Evolutionary conservation across 768 basidiomycete genomes (phyloP).

Genomic region (Cystobasidiopsis lactophilus): DNA sequence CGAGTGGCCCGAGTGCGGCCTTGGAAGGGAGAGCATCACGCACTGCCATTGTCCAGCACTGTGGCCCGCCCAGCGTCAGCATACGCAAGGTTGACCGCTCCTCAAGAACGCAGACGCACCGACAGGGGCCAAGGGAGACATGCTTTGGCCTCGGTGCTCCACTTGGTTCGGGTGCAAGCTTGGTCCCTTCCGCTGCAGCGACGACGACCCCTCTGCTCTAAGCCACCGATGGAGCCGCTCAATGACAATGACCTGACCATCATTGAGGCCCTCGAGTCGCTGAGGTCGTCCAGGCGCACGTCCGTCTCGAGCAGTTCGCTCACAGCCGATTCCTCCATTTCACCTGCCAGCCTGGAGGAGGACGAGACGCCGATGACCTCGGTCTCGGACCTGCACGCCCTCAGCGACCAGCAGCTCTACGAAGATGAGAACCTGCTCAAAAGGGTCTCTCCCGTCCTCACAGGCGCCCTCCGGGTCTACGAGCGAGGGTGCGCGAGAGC

Average conservation of each 20-base stretch:
- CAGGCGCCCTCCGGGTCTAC: not conserved
- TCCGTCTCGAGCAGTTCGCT: no score
- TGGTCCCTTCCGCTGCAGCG: no score
- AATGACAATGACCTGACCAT: no score
- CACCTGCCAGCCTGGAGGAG: no score
- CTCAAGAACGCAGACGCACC: not conserved
- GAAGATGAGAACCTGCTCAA: not conserved
- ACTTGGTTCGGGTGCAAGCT: no score
- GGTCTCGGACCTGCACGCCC: no score
- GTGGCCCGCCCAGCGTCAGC: not conserved
- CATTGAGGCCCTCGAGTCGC: no score
- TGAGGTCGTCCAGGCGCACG: no score
- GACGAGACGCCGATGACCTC: not conserved
- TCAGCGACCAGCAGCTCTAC: not conserved
- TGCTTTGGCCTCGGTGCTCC: no score
- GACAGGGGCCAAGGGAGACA: not conserved
- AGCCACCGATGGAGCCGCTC: no score
- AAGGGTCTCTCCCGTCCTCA: not conserved
- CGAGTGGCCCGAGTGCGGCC: not conserved
- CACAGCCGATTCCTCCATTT: no score
- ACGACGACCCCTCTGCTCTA: no score
- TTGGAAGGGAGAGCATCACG: not conserved
- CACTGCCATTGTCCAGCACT: constrained; percentile 2
- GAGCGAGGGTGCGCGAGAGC: not conserved
- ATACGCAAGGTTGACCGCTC: not conserved